Percentiles rank a stretch among this genome's conserved stretches.
phyloP scores from a whole-genome alignment of 179 eudicot species.

The Actinidia polygama region DNA sequence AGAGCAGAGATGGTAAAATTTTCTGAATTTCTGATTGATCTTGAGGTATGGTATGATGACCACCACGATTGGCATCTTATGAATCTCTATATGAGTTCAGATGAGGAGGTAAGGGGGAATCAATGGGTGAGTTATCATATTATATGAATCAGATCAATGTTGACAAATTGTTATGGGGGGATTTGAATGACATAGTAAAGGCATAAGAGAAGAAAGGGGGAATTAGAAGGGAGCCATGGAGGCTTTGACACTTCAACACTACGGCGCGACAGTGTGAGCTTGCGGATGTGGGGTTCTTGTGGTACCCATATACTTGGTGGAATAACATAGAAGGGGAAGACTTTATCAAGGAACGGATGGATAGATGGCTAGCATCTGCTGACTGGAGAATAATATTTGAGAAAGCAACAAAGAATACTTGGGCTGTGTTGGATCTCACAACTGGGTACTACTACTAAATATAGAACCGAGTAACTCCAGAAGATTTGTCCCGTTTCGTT shows the following conservation, averaged over 20 bases:
- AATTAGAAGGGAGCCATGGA: background rate
- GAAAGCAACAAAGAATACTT: fast-evolving
- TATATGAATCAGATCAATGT: background rate
- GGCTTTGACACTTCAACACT: background rate
- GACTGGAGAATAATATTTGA: background rate
- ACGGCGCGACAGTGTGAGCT: background rate
- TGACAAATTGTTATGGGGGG: background rate
- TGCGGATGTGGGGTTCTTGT: background rate
- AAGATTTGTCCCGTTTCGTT: background rate
- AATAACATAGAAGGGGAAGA: background rate
- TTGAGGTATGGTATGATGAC: no score
- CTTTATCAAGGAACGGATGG: background rate
- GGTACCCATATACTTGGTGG: background rate
- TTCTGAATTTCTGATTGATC: background rate
- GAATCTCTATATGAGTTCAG: background rate
- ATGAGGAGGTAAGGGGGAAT: background rate
- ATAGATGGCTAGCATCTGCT: background rate
- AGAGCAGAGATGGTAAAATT: background rate
- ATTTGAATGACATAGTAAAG: no score
- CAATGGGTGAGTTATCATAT: background rate
- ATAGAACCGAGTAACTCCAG: background rate
- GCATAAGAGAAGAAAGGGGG: background rate
- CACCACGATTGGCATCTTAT: background rate
- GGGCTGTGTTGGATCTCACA: background rate
- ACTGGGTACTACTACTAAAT: background rate